Conservation (phyloP, 768 basidiomycete genomes). For the Mycena venus region DNA sequence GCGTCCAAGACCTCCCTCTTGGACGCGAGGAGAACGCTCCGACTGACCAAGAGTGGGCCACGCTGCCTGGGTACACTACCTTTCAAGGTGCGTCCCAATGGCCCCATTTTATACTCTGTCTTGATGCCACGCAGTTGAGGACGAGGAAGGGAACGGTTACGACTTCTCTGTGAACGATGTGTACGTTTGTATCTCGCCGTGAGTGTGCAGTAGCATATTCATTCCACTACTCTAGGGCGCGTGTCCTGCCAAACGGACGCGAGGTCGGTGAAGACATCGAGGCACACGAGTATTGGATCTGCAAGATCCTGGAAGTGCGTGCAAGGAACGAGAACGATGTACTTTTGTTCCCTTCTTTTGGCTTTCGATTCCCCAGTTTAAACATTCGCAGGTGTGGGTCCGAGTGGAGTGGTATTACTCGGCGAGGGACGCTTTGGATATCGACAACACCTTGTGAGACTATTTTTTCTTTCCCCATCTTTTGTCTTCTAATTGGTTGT, state of each 20-base stretch:
- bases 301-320: constrained; percentile 8
- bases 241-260: constrained; percentile 9
- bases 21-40: constrained; percentile 24
- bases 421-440: constrained; percentile 57
- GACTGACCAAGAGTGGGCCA: neutral
- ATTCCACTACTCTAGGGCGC: neutral
- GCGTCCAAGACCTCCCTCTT: neutral
- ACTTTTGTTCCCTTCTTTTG: neutral
- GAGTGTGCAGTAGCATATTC: neutral
- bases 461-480: neutral
- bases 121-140: neutral
- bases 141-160: neutral
- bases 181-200: neutral
- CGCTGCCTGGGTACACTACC: neutral
- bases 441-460: constrained; percentile 66
- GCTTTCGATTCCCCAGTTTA: no score
- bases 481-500: neutral
- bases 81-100: constrained; percentile 19
- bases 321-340: constrained; percentile 5
- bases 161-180: neutral
- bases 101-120: neutral
- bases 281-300: constrained; percentile 4
- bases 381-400: constrained; percentile 62
- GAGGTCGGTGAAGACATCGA: neutral
- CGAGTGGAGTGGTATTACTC: constrained; percentile 70